A percentile compares a stretch with the other conserved stretches of the same genome.
Conservation (phyloP, 2,329 filamentous ascomycete genomes). For the Penicillium sp. region DNA sequence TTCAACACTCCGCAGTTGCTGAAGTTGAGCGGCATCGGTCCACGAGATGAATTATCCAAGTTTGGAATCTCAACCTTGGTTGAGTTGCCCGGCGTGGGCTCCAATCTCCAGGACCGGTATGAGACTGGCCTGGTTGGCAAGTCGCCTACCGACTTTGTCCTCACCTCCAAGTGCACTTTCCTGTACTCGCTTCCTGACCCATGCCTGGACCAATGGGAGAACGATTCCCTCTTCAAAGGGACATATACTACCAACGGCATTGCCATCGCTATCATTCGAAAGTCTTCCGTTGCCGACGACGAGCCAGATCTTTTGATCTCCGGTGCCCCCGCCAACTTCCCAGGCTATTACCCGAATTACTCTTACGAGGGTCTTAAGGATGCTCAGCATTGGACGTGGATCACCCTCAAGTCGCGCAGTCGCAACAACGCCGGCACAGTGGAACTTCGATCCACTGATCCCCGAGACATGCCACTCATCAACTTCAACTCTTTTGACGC, state of each 20-base stretch:
- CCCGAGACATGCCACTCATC: constrained; percentile 64
- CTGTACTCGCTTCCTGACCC: constrained; percentile 35
- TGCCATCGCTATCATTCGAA: constrained; percentile 49
- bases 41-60: constrained; percentile 51
- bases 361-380: constrained; percentile 45
- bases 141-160: constrained; percentile 34
- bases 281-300: constrained; percentile 42
- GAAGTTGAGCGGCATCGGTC: constrained; percentile 63
- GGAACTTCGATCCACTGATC: constrained; percentile 60
- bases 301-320: constrained; percentile 57
- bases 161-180: constrained; percentile 35
- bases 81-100: constrained; percentile 61
- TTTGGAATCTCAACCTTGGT: constrained; percentile 55
- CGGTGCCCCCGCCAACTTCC: constrained; percentile 59
- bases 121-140: constrained; percentile 56
- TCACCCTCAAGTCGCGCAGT: constrained; percentile 60
- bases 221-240: constrained; percentile 41
- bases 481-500: constrained; percentile 59
- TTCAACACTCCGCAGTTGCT: constrained; percentile 66
- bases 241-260: constrained; percentile 56
- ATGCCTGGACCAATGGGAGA: constrained; percentile 48
- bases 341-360: constrained; percentile 50
- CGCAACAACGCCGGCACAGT: constrained; percentile 65
- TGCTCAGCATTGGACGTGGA: constrained; percentile 49
- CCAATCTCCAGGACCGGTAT: constrained; percentile 64